Conservation (phyloP, 2,329 filamentous ascomycete genomes). For the Botryotinia calthae region DNA sequence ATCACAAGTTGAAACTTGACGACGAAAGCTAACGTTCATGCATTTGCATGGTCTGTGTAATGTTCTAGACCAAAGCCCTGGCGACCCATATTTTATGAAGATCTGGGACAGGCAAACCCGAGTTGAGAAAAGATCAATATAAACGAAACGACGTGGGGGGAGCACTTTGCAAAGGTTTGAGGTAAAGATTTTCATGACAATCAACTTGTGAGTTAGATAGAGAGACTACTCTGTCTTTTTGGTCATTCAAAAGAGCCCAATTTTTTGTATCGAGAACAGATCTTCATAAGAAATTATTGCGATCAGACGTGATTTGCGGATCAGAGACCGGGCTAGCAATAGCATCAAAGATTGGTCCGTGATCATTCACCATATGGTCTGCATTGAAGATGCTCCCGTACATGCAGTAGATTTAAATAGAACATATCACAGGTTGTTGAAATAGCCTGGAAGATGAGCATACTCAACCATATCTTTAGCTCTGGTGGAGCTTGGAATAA, state of each 20-base stretch:
- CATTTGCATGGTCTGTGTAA: not conserved
- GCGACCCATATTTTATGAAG: not conserved
- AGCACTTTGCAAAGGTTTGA: not conserved
- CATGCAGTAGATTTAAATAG: not conserved
- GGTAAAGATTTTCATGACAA: not conserved
- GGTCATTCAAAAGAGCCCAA: not conserved
- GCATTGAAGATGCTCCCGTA: not conserved
- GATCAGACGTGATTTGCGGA: not conserved
- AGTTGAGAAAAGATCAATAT: not conserved
- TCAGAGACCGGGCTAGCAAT: not conserved
- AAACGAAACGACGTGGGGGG: not conserved
- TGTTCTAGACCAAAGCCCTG: not conserved
- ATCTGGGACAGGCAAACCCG: not conserved
- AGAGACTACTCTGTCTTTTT: not conserved
- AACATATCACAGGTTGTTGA: not conserved
- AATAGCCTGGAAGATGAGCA: not conserved
- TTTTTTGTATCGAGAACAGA: not conserved
- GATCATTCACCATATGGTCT: not conserved
- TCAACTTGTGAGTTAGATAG: not conserved
- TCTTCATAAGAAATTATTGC: not conserved
- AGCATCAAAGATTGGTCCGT: not conserved
- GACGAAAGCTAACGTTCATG: constrained; percentile 5
- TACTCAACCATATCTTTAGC: not conserved
- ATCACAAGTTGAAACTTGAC: not conserved
- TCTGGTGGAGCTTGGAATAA: not conserved